A percentile compares a stretch with the other conserved stretches of the same genome.
Conservation (phyloP, 2,329 filamentous ascomycete genomes). For the Aaosphaeria pasadenensis region DNA sequence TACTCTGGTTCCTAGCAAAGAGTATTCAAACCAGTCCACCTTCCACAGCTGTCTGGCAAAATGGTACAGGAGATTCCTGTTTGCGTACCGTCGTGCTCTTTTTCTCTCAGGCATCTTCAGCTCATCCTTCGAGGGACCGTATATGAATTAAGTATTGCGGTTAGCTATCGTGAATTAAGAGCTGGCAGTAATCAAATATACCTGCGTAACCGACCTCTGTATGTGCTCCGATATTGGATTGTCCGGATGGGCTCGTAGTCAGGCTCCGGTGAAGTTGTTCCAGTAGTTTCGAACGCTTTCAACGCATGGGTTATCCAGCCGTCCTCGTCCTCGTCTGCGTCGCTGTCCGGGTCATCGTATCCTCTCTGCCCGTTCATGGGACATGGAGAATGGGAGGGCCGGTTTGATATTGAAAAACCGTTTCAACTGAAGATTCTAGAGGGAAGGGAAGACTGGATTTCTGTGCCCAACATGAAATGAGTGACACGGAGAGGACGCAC, state of each 20-base stretch:
- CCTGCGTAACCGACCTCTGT: conserved; percentile 7
- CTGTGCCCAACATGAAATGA: too few species aligned
- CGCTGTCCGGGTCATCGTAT: conserved; percentile 3
- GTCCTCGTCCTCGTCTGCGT: conserved; percentile 4
- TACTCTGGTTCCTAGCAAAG: conserved; percentile 7
- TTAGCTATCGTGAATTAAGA: conserved; percentile 8
- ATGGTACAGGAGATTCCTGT: conserved; percentile 3
- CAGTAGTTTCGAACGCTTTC: conserved; percentile 12
- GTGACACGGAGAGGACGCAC: too few species aligned
- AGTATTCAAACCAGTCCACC: conserved; percentile 9
- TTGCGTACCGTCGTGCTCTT: conserved; percentile 2
- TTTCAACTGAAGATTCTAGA: neutral
- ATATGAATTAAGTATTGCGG: conserved; percentile 7
- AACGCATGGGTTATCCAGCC: conserved; percentile 6
- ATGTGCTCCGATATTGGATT: conserved; percentile 9
- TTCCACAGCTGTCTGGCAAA: conserved; percentile 3
- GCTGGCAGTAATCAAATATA: conserved; percentile 8
- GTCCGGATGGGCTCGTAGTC: conserved; percentile 7
- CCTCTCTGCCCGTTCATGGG: conserved; percentile 4
- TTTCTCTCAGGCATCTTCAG: conserved; percentile 5
- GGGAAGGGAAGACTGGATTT: too few species aligned
- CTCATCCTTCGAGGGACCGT: conserved; percentile 6
- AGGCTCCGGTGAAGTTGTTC: conserved; percentile 10
- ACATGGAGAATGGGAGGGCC: too few species aligned
- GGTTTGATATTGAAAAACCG: too few species aligned